Evolutionary conservation across 441 rosid species (phyloP), one percentile per base, ranked within the genome.

Genomic region (Adansonia grandidieri): DNA sequence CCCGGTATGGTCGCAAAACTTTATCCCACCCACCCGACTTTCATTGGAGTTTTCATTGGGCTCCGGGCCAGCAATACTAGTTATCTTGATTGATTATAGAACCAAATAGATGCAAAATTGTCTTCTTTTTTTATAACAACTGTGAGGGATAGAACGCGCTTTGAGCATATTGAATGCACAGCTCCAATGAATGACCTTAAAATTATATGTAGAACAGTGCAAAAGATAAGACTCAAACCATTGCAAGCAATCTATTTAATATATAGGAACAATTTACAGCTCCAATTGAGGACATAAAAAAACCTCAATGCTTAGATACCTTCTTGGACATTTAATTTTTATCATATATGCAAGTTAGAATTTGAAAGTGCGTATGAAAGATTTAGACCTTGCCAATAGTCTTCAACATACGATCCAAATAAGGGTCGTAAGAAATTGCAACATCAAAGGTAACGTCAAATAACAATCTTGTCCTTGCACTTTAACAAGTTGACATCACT

Each of bases 1-100:
- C 28, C 78, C 10, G 76, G 54, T 82, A 78, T 37, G 94, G 97
- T 76, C 91, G 94, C 86, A 95, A 62, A 14, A 84, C 90, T 78
- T 82, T 87, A 79, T 91, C 97, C 0, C n/a, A 93, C 28, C 28
- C 28, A 89, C 71, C 93, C 87, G 79, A 87, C 80, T 67, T 82
- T 84, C 87, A 4, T 91, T 9, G 71, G 96, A n/a, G n/a, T n/a
- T 90, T 73, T 85, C 89, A 54, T 77, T 91, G 40, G 97, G 97
- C 77, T 95, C 97, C 19, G 87, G 9, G 66, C 89, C 91, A 50
- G 83, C 86, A 24, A 82, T 62, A 40, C 87, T 96, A 7, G 91
- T 24, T 92, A 32, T 84, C 92, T 86, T 91, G 97, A 81, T 87
- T 78, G 42, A 95, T 87, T 1, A 94, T 77, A 0, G 97, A 97